Evolutionary conservation across 2,329 filamentous ascomycete genomes (phyloP).

Genomic region (Alternaria conjuncta): DNA sequence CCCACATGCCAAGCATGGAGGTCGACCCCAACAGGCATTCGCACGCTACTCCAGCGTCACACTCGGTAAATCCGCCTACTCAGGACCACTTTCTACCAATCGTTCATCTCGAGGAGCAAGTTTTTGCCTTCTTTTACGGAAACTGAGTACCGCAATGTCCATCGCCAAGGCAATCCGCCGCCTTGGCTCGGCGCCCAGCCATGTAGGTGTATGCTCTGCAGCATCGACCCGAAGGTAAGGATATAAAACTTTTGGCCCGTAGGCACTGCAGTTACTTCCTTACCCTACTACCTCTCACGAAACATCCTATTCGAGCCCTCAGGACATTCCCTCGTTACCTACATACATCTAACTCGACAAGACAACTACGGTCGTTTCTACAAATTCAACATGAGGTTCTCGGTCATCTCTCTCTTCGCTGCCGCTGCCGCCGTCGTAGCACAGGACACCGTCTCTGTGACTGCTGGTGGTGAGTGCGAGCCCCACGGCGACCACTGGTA

Average conservation of each 20-base stretch:
- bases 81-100: slow-evolving; percentile 7
- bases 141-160: slow-evolving; percentile 36
- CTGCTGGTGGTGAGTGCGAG: slow-evolving; percentile 17
- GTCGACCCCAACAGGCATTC: slow-evolving; percentile 4
- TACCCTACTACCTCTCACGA: slow-evolving; percentile 1
- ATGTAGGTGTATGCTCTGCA: slow-evolving; percentile 6
- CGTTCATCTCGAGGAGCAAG: slow-evolving; percentile 4
- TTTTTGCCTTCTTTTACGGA: slow-evolving; percentile 13
- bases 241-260: slow-evolving; percentile 17
- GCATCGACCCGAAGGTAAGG: background rate
- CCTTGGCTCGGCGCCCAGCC: slow-evolving; percentile 30
- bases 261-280: background rate
- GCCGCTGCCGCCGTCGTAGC: slow-evolving; percentile 20
- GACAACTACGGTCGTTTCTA: slow-evolving; percentile 2
- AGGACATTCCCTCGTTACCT: background rate
- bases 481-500: slow-evolving; percentile 37
- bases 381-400: slow-evolving; percentile 25
- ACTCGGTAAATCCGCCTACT: background rate
- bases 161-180: slow-evolving; percentile 29
- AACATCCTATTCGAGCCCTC: background rate
- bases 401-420: slow-evolving; percentile 18
- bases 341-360: background rate
- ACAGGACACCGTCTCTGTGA: slow-evolving; percentile 21
- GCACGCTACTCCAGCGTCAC: slow-evolving; percentile 8
- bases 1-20: slow-evolving; percentile 5